Evolutionary conservation across 371 early-diverging fungal genomes (phyloP).

Genomic region (Rhizopus delemar): DNA sequence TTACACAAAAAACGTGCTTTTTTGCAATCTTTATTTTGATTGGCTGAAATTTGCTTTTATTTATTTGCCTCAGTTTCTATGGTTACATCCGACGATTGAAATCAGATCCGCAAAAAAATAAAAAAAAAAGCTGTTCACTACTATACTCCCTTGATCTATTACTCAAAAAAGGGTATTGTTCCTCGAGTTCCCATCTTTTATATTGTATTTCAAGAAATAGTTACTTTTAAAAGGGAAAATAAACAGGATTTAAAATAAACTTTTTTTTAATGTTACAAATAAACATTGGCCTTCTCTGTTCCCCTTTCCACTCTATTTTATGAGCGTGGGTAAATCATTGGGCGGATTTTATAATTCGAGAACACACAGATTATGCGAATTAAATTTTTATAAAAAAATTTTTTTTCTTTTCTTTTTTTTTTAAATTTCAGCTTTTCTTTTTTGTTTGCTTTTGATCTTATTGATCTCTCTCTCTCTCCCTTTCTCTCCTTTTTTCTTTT

Average conservation of each 20-base stretch:
- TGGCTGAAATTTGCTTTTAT: neutral
- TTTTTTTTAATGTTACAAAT: too few relatives aligned
- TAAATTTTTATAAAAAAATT: neutral
- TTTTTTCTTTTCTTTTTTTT: neutral
- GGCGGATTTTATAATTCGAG: neutral
- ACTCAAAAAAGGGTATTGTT: neutral
- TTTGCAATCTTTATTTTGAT: neutral
- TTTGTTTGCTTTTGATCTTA: neutral
- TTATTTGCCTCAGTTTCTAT: neutral
- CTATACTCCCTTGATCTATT: neutral
- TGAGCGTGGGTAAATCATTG: neutral
- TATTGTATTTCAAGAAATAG: neutral
- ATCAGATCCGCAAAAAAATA: neutral
- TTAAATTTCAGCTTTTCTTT: slow-evolving; percentile 7
- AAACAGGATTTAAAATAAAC: too few relatives aligned
- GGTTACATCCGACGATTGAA: neutral
- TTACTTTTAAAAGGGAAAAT: too few relatives aligned
- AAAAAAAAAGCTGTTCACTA: neutral
- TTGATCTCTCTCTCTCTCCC: neutral
- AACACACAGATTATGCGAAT: slow-evolving; percentile 3
- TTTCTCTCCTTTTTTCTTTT: neutral
- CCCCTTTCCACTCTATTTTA: neutral
- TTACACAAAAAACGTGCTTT: neutral
- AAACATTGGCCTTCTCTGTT: too few relatives aligned
- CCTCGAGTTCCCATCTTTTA: neutral